Evolutionary conservation across 768 basidiomycete genomes (phyloP).

Genomic region (Suillus paluster): DNA sequence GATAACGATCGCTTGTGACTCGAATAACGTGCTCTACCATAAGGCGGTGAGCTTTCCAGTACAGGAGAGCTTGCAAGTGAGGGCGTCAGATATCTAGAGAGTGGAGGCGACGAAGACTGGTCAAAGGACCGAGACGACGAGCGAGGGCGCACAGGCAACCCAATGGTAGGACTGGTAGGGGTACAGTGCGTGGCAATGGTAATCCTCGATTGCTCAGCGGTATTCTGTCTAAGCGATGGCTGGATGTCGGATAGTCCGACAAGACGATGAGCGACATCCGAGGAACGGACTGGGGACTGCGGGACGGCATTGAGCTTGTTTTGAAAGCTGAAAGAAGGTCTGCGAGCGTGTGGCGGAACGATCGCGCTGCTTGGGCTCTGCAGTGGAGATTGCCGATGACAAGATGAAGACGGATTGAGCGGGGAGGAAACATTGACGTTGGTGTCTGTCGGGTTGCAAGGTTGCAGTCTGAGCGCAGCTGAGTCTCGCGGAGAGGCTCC

Average conservation of each 20-base stretch:
- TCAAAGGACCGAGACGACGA: background rate
- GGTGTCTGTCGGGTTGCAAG: background rate
- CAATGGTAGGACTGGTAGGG: background rate
- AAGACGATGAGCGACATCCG: background rate
- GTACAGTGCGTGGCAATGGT: background rate
- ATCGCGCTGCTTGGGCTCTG: background rate
- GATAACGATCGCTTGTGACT: background rate
- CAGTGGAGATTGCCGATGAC: conserved; percentile 4
- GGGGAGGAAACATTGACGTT: conserved; percentile 21
- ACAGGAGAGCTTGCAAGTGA: conserved; percentile 1
- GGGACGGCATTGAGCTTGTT: background rate
- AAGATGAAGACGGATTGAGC: conserved; percentile 24
- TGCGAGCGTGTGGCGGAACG: background rate
- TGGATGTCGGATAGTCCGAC: background rate
- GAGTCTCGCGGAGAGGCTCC: background rate
- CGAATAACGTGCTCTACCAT: background rate
- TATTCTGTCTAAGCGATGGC: background rate
- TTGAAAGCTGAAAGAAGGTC: background rate
- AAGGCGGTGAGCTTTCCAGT: background rate
- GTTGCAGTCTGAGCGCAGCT: background rate
- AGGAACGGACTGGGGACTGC: background rate
- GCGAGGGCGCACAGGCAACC: background rate
- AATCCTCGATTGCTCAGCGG: background rate
- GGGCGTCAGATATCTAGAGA: background rate
- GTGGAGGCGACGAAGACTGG: background rate